Base-by-base conservation (phyloP, 1,284 basidiomycete species). In the Trametes polyzona region DNA sequence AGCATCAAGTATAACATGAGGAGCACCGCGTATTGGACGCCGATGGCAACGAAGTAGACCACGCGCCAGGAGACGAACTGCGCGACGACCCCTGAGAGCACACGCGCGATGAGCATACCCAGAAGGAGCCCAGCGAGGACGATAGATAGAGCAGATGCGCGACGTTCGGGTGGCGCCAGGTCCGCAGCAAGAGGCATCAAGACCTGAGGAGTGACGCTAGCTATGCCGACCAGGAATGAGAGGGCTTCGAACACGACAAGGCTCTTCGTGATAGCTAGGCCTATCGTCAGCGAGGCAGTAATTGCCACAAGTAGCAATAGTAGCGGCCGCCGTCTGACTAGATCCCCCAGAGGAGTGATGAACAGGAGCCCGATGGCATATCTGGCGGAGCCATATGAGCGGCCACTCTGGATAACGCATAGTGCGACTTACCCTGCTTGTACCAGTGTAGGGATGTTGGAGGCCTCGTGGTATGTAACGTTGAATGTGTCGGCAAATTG, bases 391-490 rank as follows among this genome's bases (percentile, higher is more conserved):
- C 4, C 23, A n/a, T 33, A 5, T 26, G 26, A 21, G 17, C n/a
- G 3, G 29, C 11, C 12, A 11, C 14, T 7, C 8, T 23, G 16
- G 9, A 0, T 2, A 5, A 23, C 10, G n/a, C 7, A 35, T 11
- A 47, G 14, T n/a, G 29, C 17, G 1, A 58, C 43, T 52, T 52
- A 76, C 71, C 79, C 79, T 16, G 74, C 81, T 67, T 83, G 82
- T 4, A 78, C 69, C 7, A 83, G 68, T 0, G 81, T 82, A 1
- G 82, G 80, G 3, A 83, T 76, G 7, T 75, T 73, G n/a, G 88
- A 85, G 39, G 90, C 79, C 46, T 79, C 74, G 32, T 76, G 74
- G 65, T 90, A 84, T 2, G 78, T 71, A 4, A 87, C 85, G 42
- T 73, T 63, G 59, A 90, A 88, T 3, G 82, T 74, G 27, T 77